Conservation (phyloP, 768 basidiomycete species). For the Leucogyrophana mollusca region DNA sequence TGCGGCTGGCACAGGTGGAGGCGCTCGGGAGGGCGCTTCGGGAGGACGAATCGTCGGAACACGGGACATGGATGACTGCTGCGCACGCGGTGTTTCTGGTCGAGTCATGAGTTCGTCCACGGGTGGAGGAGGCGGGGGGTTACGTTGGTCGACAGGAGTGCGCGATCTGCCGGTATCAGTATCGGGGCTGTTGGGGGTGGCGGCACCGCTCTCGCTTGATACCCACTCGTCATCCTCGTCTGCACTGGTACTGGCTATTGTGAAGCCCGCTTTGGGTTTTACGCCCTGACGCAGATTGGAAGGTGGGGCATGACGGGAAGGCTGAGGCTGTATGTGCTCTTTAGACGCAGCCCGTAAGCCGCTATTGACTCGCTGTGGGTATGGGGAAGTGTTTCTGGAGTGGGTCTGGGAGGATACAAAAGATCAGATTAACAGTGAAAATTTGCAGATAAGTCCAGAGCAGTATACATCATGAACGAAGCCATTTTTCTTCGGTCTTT, state of each 20-base stretch:
- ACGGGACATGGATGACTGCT: conserved; percentile 29
- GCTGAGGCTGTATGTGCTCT: conserved; percentile 31
- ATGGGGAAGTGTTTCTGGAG: conserved; percentile 24
- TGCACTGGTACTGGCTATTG: conserved; percentile 49
- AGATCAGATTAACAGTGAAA: conserved; percentile 11
- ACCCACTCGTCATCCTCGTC: conserved; percentile 72
- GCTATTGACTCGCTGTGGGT: conserved; percentile 24
- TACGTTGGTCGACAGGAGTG: conserved; percentile 29
- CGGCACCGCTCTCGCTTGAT: conserved; percentile 75
- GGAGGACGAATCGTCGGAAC: conserved; percentile 31
- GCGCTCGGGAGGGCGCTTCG: conserved; percentile 17
- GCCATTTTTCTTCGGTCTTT: conserved; percentile 52
- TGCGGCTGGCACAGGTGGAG: conserved; percentile 11
- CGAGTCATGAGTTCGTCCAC: conserved; percentile 18
- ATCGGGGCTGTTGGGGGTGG: conserved; percentile 54
- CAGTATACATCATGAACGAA: conserved; percentile 44
- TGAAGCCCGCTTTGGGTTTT: conserved; percentile 54
- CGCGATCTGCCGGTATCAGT: conserved; percentile 38
- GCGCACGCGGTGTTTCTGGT: conserved; percentile 30
- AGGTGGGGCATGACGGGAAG: conserved; percentile 25
- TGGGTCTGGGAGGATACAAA: conserved; percentile 12
- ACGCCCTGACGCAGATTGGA: conserved; percentile 26
- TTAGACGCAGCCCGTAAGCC: conserved; percentile 25
- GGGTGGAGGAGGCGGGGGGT: conserved; percentile 4
- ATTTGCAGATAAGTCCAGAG: conserved; percentile 5